Base-by-base conservation (phyloP, 2,329 filamentous ascomycete species). In the Aspergillus hiratsukae region DNA sequence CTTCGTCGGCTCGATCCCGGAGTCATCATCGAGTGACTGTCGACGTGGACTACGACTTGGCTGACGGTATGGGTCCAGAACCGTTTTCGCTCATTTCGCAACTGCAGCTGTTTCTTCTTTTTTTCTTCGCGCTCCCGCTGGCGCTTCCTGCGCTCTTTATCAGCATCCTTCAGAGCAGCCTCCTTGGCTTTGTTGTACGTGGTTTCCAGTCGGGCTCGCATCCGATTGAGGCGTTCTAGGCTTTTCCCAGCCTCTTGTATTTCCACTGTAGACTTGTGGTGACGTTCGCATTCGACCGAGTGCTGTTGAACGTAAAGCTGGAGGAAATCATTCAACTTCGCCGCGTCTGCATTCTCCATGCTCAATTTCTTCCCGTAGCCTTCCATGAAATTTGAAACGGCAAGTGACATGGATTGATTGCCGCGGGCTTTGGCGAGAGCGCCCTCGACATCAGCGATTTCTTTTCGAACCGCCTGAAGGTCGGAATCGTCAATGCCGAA, bases 21-120 rank as follows among this genome's bases (percentile, higher is more conserved):
- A 3, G 57, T 57, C 2, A 51, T 6, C 0, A 11, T 23, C n/a
- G 45, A 14, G 45, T 67, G 55, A 10, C 70, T 65, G 57, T 76
- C 75, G 9, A 76, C 61, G 23, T 68, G 66, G 25, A 78, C 58
- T 7, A 69, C 63, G 23, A 78, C 65, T 46, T 72, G 66, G 5
- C 72, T 70, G 1, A 75, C 68, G 19, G 67, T 66, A 52, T 62
- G 60, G 10, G 74, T 68, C 66, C 71, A 76, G 54, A 77, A 78
- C 49, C 59, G 61, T 21, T 64, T 55, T 25, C 69, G 61, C 57
- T 78, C 76, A 4, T 64, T 54, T 40, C 63, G 55, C 54, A 64
- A 48, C 8, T 48, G 37, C 14, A 49, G 45, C 35, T 46, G 37
- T 25, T 67, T 67, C 40, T 49, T 50, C n/a, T 56, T 61, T 59